Evolutionary conservation across 2,329 filamentous ascomycete genomes (phyloP).

Genomic region (Alternaria gansuensis): DNA sequence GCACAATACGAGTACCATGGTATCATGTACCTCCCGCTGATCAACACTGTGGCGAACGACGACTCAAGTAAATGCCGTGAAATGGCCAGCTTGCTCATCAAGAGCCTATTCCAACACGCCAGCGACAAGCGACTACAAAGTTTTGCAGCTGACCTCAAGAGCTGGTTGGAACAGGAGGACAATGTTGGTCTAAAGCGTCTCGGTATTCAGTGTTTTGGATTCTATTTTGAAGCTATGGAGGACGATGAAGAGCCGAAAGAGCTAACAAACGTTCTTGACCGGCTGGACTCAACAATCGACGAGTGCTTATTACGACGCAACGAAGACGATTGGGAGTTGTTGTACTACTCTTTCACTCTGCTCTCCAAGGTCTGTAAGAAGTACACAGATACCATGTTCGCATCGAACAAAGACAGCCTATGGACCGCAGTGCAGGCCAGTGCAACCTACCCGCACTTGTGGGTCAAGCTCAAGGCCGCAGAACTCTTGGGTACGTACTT

Average conservation of each 20-base stretch:
- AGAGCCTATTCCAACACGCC: slow-evolving; percentile 80
- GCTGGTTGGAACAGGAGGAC: slow-evolving; percentile 79
- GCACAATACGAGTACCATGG: slow-evolving; percentile 82
- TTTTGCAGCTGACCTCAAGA: slow-evolving; percentile 74
- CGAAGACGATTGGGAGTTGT: slow-evolving; percentile 72
- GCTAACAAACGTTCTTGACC: slow-evolving; percentile 64
- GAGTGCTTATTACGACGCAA: slow-evolving; percentile 62
- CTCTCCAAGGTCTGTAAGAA: slow-evolving; percentile 72
- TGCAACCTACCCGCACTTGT: slow-evolving; percentile 74
- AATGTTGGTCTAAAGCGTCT: slow-evolving; percentile 76
- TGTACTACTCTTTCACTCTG: slow-evolving; percentile 76
- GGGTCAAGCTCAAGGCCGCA: slow-evolving; percentile 79
- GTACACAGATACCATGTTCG: slow-evolving; percentile 71
- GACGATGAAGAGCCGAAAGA: slow-evolving; percentile 70
- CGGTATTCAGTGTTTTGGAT: slow-evolving; percentile 80
- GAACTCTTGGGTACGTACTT: slow-evolving; percentile 80
- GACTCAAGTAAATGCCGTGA: slow-evolving; percentile 85
- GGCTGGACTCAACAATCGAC: slow-evolving; percentile 62
- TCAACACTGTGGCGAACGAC: slow-evolving; percentile 88
- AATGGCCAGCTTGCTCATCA: slow-evolving; percentile 80
- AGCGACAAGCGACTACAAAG: slow-evolving; percentile 75
- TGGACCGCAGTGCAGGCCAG: slow-evolving; percentile 76
- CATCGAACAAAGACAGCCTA: slow-evolving; percentile 66
- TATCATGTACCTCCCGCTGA: slow-evolving; percentile 84
- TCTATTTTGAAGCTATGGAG: slow-evolving; percentile 75